Base-by-base conservation (phyloP, 768 basidiomycete genomes). In the Hygrophoropsis aurantiaca region DNA sequence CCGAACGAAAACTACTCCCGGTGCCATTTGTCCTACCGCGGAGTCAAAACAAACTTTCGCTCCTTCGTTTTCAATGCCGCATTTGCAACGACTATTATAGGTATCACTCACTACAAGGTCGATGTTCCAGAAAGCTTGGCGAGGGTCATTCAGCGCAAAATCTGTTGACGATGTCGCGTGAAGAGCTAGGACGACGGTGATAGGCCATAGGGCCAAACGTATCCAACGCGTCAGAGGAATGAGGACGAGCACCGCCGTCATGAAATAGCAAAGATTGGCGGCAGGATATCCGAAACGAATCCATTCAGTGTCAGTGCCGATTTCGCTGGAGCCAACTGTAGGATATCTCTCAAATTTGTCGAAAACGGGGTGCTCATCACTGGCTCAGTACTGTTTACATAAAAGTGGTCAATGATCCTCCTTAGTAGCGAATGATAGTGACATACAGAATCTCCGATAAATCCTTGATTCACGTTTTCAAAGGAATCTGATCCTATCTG, bases 241-340 rank as follows among this genome's bases (percentile, higher is more conserved):
- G 20, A 77, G 60, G 5, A 78, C 75, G 43, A 84, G 70, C 30
- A 75, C 57, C 11, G 81, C 80, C n/a, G 72, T 70, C 11, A 58
- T 52, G 61, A 77, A 75, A 59, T 79, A 81, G 47, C 67, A 66
- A 8, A 75, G 1, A 77, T 18, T 9, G 72, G 65, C 5, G 75
- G 77, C 16, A 75, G 47, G 35, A 78, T 42, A 46, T 71, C 63
- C 18, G 59, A 65, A 34, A 61, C 37, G 51, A 77, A 67, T 0
- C 65, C 60, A 15, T 60, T 27, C 25, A 52, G 21, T 3, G 65
- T 68, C 18, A 78, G 42, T 5, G 77, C 45, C 15, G 38, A n/a
- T 32, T 16, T 47, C 4, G 49, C 35, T 20, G 44, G 13, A 23
- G 52, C 46, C 21, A 51, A 18, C 23, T 47, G 51, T 15, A 55